Percentiles rank a stretch among this genome's conserved stretches.
These are phyloP conservation scores for Paraphaeosphaeria minitans DNA, from an alignment of 2,329 filamentous ascomycete genomes.

Conservation along the genomic window DNA sequence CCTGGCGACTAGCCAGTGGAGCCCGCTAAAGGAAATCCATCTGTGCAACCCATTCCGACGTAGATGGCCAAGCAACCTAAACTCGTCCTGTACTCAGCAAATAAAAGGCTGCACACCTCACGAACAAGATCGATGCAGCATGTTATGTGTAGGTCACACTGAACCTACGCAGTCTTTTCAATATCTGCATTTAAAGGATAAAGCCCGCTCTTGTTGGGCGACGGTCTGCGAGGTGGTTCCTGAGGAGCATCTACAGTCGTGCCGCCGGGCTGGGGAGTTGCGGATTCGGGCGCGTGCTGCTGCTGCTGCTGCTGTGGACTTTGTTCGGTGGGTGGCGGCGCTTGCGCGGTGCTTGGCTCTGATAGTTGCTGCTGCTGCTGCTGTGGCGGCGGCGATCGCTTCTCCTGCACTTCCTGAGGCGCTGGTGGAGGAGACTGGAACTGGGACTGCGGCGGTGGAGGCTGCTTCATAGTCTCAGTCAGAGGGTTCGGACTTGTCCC, in stretches of 20 bases:
- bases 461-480: neutral
- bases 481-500: slow-evolving; percentile 20
- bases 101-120: neutral
- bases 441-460: neutral
- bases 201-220: neutral
- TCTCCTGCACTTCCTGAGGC: neutral
- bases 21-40: neutral
- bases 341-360: neutral
- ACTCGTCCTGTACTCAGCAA: neutral
- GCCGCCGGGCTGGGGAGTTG: neutral
- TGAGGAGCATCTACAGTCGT: neutral
- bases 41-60: neutral
- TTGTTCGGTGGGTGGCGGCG: neutral
- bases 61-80: slow-evolving; percentile 6
- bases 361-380: neutral
- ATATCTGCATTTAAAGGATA: slow-evolving; percentile 6
- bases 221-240: neutral
- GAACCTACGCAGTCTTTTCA: neutral
- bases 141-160: neutral
- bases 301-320: neutral
- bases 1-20: slow-evolving; percentile 5
- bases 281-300: neutral
- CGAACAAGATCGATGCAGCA: neutral
- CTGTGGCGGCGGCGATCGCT: neutral
- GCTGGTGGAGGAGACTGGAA: neutral